A percentile compares a stretch with the other conserved stretches of the same genome.
Evolutionary conservation across 2,329 filamentous ascomycete species (phyloP).

Genomic region (Ampelomyces quisqualis): DNA sequence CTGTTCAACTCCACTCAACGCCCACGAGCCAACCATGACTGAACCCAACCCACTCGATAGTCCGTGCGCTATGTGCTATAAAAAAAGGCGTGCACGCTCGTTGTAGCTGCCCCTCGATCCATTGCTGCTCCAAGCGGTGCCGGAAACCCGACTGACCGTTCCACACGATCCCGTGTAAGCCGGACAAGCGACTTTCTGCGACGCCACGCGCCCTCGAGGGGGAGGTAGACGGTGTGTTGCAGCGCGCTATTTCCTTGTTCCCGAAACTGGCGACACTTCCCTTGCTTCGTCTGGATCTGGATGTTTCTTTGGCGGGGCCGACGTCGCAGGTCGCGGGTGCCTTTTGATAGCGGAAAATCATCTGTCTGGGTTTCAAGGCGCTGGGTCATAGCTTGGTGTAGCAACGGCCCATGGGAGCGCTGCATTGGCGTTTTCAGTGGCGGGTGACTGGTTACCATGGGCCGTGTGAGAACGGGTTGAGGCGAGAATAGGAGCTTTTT

Average conservation of each 20-base stretch:
- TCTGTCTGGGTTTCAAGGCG: background rate
- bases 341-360: background rate
- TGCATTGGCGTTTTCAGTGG: no score
- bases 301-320: background rate
- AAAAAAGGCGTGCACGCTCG: background rate
- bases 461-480: no score
- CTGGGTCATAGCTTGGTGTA: no score
- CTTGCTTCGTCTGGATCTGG: background rate
- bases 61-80: background rate
- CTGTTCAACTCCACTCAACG: no score
- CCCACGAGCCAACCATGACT: no score
- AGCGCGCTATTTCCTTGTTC: constrained; percentile 6
- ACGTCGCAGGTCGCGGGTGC: background rate
- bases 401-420: no score
- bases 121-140: constrained; percentile 6
- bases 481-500: no score
- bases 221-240: background rate
- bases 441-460: no score
- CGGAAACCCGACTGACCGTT: constrained; percentile 7
- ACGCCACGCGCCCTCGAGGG: constrained; percentile 3
- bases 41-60: background rate
- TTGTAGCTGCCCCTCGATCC: constrained; percentile 1
- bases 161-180: constrained; percentile 10
- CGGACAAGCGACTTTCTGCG: constrained; percentile 8
- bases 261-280: background rate